phyloP scores from a whole-genome alignment of 805 yeast species.

The Cyberlindnera euphorbiae region DNA sequence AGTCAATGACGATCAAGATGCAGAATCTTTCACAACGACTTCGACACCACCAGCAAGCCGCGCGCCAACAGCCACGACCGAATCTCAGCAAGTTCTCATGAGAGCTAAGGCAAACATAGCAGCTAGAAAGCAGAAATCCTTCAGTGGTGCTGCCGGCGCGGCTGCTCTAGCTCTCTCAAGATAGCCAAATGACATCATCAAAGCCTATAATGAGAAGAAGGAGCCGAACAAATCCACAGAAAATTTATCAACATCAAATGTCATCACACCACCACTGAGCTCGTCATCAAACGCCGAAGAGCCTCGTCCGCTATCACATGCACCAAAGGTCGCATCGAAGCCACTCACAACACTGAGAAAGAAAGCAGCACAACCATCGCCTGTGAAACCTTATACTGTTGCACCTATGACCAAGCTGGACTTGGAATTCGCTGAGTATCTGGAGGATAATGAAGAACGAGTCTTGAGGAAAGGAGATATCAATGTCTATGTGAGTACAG shows the following conservation, averaged over 20 bases:
- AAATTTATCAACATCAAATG: neutral
- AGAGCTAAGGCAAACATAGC: conserved; percentile 27
- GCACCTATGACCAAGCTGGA: conserved; percentile 52
- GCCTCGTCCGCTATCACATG: neutral
- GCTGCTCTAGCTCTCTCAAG: conserved; percentile 26
- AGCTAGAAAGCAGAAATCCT: conserved; percentile 24
- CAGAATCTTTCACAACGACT: conserved; percentile 6
- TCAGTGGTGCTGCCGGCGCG: conserved; percentile 25
- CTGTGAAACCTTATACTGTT: conserved; percentile 20
- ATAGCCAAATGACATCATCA: conserved; percentile 26
- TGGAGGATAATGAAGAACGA: conserved; percentile 55
- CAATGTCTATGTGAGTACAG: conserved; percentile 37
- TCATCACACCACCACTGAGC: no score
- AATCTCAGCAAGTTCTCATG: conserved; percentile 24
- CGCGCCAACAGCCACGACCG: conserved; percentile 13
- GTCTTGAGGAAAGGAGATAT: conserved; percentile 54
- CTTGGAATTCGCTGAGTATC: conserved; percentile 51
- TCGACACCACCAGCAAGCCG: conserved; percentile 15
- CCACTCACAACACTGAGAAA: conserved; percentile 9
- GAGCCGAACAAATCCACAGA: conserved; percentile 5
- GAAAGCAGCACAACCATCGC: conserved; percentile 5
- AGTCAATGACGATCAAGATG: conserved; percentile 2
- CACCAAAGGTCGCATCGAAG: conserved; percentile 2
- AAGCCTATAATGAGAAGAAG: conserved; percentile 15
- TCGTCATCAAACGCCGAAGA: conserved; percentile 2